These are phyloP conservation scores for Gliomastix tumulicola DNA, from an alignment of 2,329 filamentous ascomycete species.

Conservation along the genomic window DNA sequence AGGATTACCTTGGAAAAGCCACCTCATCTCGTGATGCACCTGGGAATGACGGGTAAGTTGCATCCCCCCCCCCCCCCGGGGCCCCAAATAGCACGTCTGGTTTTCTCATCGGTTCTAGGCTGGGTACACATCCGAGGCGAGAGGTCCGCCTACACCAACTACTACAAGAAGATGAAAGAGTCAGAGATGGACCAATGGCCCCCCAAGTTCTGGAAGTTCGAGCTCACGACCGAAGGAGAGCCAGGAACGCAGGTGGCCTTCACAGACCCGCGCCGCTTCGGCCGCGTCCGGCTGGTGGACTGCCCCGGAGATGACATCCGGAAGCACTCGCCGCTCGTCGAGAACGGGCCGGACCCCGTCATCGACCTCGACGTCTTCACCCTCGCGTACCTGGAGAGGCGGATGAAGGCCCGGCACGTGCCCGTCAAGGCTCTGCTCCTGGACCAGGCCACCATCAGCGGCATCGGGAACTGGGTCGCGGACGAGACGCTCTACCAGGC, in stretches of 20 bases:
- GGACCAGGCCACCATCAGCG: constrained; percentile 82
- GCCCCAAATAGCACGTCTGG: constrained; percentile 5
- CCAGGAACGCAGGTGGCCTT: constrained; percentile 63
- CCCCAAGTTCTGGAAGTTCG: constrained; percentile 84
- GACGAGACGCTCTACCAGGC: constrained; percentile 92
- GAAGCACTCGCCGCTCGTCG: constrained; percentile 68
- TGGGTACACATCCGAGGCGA: constrained; percentile 86
- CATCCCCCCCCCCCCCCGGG: neutral
- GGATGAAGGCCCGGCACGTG: constrained; percentile 69
- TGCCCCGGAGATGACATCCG: constrained; percentile 72
- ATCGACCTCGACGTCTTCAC: constrained; percentile 73
- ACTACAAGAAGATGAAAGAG: constrained; percentile 66
- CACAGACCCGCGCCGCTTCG: constrained; percentile 74
- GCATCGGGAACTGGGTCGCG: constrained; percentile 95
- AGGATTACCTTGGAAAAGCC: constrained; percentile 57
- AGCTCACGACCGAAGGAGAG: constrained; percentile 55
- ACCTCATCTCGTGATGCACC: constrained; percentile 85
- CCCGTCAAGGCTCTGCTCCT: constrained; percentile 85
- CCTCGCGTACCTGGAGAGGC: constrained; percentile 63
- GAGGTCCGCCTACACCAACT: constrained; percentile 70
- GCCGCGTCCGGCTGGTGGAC: constrained; percentile 73
- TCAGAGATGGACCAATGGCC: constrained; percentile 67
- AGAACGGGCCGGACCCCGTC: constrained; percentile 92
- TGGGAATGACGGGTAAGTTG: constrained; percentile 59
- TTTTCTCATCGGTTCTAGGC: constrained; percentile 28